Evolutionary conservation across 768 basidiomycete genomes (phyloP).

Genomic region (Suillus weaverae): DNA sequence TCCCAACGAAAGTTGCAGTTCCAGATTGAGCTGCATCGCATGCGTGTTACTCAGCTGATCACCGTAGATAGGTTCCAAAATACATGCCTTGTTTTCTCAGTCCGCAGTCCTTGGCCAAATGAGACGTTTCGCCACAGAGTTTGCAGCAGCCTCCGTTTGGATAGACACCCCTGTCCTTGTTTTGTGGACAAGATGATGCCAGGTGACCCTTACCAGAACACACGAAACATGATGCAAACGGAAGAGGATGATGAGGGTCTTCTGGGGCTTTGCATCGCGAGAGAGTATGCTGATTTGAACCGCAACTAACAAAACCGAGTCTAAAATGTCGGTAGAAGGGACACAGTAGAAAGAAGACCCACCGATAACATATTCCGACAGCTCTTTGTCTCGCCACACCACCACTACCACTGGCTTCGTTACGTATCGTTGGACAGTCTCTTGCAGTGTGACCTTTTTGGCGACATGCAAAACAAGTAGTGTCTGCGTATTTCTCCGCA

Average conservation of each 20-base stretch:
- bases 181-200: conserved; percentile 79
- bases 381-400: conserved; percentile 24
- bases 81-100: conserved; percentile 57
- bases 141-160: conserved; percentile 91
- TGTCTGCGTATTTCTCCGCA: conserved; percentile 52
- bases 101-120: conserved; percentile 83
- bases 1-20: conserved; percentile 28
- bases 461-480: conserved; percentile 86
- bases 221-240: conserved; percentile 91
- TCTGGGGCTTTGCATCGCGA: conserved; percentile 71
- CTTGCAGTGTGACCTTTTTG: conserved; percentile 80
- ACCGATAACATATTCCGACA: conserved; percentile 75
- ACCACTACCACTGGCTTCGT: conserved; percentile 19
- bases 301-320: conserved; percentile 55
- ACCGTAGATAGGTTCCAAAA: background rate
- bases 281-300: conserved; percentile 75
- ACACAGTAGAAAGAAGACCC: conserved; percentile 20
- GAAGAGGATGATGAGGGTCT: conserved; percentile 66
- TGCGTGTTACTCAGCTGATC: background rate
- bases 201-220: conserved; percentile 85
- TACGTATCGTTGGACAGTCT: conserved; percentile 63
- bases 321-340: background rate
- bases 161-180: conserved; percentile 79
- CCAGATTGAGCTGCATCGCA: conserved; percentile 16
- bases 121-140: conserved; percentile 80